phyloP scores from a whole-genome alignment of 2,329 filamentous ascomycete genomes.

The Tolypocladium pustulatum region DNA sequence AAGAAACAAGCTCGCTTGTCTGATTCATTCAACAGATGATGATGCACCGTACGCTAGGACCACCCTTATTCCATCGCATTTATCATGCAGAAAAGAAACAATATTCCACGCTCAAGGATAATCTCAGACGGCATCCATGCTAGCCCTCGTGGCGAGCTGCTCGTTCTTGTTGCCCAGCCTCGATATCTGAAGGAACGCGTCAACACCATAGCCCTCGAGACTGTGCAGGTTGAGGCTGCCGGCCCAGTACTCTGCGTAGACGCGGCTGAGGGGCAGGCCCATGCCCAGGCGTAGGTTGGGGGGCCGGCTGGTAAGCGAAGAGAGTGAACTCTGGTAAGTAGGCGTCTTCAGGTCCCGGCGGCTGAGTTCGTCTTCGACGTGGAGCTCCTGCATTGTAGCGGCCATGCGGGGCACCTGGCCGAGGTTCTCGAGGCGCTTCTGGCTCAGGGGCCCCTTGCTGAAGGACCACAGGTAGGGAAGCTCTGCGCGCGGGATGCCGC shows the following conservation, averaged over 20 bases:
- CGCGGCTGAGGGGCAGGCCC: constrained; percentile 82
- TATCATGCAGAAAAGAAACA: neutral
- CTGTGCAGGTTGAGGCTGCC: constrained; percentile 85
- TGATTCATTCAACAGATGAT: neutral
- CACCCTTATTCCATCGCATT: neutral
- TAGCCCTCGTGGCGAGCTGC: constrained; percentile 68
- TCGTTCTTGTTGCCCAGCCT: constrained; percentile 98
- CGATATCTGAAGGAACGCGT: constrained; percentile 92
- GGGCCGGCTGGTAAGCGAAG: constrained; percentile 69
- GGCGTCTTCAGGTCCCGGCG: constrained; percentile 31
- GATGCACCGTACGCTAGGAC: constrained; percentile 4
- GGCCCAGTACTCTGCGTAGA: constrained; percentile 98
- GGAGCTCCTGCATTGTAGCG: constrained; percentile 84
- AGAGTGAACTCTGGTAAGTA: constrained; percentile 52
- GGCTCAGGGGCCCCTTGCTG: constrained; percentile 76
- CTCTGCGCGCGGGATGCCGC: constrained; percentile 77
- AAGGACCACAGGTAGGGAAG: constrained; percentile 94
- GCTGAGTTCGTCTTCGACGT: constrained; percentile 32
- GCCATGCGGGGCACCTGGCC: constrained; percentile 81
- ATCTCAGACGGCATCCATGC: constrained; percentile 56
- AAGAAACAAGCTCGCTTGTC: neutral
- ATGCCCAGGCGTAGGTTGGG: constrained; percentile 85
- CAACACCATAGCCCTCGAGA: constrained; percentile 88
- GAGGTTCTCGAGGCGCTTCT: constrained; percentile 73
- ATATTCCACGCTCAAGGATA: neutral